Conservation (phyloP, 331 rosid species). For the Arachis monticola region DNA sequence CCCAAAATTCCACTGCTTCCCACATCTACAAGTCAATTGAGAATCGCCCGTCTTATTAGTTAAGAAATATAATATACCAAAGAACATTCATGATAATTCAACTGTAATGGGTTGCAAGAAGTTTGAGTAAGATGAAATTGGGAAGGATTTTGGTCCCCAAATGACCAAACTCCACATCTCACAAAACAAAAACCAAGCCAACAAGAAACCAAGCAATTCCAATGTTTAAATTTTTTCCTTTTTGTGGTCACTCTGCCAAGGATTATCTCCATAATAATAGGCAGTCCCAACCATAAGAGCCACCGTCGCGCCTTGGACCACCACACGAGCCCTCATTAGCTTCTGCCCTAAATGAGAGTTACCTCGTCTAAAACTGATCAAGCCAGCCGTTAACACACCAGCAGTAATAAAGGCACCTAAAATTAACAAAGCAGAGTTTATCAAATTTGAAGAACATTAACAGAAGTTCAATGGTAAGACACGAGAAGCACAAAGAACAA, state of each 20-base stretch:
- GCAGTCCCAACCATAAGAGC: slow-evolving; percentile 98
- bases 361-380: slow-evolving; percentile 86
- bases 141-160: slow-evolving; percentile 33
- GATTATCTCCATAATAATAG: slow-evolving; percentile 85
- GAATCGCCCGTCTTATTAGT: slow-evolving; percentile 14
- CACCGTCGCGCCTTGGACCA: slow-evolving; percentile 92
- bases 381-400: slow-evolving; percentile 92
- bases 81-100: slow-evolving; percentile 37
- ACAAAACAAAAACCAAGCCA: background rate
- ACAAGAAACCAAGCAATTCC: slow-evolving; percentile 11
- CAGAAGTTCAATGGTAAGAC: background rate
- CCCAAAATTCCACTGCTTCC: slow-evolving; percentile 14
- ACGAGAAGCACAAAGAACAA: background rate
- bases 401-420: slow-evolving; percentile 92
- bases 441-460: background rate
- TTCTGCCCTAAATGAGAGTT: slow-evolving; percentile 34
- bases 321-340: slow-evolving; percentile 98
- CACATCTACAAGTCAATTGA: background rate
- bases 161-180: slow-evolving; percentile 35
- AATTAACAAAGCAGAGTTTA: slow-evolving; percentile 34
- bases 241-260: slow-evolving; percentile 52
- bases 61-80: slow-evolving; percentile 16
- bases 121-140: background rate
- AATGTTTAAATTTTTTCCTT: background rate
- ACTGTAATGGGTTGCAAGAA: slow-evolving; percentile 15